These are phyloP conservation scores for Plectranthus barbatus DNA, from an alignment of 257 asterid species.

Conservation along the genomic window DNA sequence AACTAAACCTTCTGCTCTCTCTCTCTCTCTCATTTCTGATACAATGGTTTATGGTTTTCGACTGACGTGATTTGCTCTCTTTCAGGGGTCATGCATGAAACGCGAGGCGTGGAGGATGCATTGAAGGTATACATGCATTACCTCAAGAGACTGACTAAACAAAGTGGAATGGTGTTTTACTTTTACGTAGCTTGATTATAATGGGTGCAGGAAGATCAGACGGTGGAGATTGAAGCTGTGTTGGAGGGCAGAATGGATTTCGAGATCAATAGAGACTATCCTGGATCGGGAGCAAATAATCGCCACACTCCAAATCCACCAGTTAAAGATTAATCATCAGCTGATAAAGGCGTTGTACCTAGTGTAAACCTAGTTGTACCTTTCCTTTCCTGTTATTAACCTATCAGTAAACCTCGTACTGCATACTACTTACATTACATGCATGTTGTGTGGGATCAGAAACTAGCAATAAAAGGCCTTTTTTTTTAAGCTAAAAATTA, in stretches of 20 bases:
- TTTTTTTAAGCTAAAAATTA: no score
- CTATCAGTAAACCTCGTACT: not conserved
- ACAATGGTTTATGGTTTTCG: not conserved
- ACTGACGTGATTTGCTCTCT: not conserved
- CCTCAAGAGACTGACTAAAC: not conserved
- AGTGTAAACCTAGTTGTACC: no score
- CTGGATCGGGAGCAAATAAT: constrained; percentile 36
- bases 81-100: constrained; percentile 20
- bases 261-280: constrained; percentile 28
- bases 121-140: constrained; percentile 12
- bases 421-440: not conserved
- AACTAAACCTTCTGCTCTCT: constrained; percentile 11
- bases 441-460: not conserved
- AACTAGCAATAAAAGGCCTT: not conserved
- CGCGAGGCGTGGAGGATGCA: constrained; percentile 1
- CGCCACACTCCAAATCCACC: constrained; percentile 37
- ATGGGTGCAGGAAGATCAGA: not conserved
- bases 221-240: not conserved
- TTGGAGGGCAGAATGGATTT: constrained; percentile 24
- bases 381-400: no score
- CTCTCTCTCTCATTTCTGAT: not conserved
- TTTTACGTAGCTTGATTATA: no score
- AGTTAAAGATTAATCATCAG: constrained; percentile 9
- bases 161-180: not conserved
- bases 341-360: no score